phyloP scores from a whole-genome alignment of 2,329 filamentous ascomycete genomes.

The Botrytis byssoidea region DNA sequence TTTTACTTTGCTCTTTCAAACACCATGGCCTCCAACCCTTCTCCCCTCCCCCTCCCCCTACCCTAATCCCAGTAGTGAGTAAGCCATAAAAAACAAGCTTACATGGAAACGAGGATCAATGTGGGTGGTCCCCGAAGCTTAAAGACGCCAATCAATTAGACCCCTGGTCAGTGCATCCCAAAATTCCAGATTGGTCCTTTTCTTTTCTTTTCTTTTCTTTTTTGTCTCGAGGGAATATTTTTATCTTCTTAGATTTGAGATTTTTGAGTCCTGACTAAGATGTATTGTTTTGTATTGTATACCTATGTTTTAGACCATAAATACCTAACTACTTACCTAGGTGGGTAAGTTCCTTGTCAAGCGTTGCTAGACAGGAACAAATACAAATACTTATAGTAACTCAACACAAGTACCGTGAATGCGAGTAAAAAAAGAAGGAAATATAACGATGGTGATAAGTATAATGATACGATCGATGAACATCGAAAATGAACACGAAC shows the following conservation, averaged over 20 bases:
- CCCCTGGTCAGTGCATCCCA: constrained; percentile 16
- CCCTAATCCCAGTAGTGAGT: constrained; percentile 3
- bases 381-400: neutral
- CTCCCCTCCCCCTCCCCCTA: neutral
- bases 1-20: neutral
- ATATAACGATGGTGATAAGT: neutral
- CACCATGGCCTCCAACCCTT: neutral
- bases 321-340: neutral
- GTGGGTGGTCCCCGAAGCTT: constrained; percentile 21
- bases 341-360: neutral
- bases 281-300: neutral
- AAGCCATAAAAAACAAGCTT: constrained; percentile 8
- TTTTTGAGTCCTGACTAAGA: neutral
- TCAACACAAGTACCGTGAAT: neutral
- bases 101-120: constrained; percentile 10
- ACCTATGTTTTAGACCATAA: neutral
- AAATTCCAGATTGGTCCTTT: constrained; percentile 11
- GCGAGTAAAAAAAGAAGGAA: neutral
- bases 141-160: constrained; percentile 20
- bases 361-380: neutral
- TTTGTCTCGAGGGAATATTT: neutral
- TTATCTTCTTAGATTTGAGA: neutral
- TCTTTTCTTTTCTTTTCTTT: neutral
- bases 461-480: neutral
- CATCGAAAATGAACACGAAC: constrained; percentile 3